Conservation (phyloP, 805 yeast genomes). For the Teunomyces tritomae region DNA sequence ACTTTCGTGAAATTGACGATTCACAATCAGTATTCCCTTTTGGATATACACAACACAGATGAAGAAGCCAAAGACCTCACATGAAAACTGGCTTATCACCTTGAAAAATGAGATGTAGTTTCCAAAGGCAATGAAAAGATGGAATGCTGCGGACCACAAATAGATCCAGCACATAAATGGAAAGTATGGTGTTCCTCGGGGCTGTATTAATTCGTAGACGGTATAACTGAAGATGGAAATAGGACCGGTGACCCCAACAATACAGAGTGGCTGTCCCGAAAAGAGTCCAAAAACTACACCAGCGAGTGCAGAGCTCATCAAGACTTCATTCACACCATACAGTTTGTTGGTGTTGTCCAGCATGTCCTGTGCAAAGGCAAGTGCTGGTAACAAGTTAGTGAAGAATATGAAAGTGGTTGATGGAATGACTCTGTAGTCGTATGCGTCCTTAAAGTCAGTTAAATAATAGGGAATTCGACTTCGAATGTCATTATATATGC, state of each 20-base stretch:
- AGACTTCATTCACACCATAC: constrained; percentile 89
- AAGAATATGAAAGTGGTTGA: constrained; percentile 79
- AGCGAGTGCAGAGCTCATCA: constrained; percentile 80
- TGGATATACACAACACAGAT: constrained; percentile 84
- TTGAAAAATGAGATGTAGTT: constrained; percentile 68
- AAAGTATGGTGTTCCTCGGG: constrained; percentile 59
- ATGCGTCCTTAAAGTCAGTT: constrained; percentile 81
- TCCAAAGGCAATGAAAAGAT: constrained; percentile 64
- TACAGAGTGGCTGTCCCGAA: constrained; percentile 88
- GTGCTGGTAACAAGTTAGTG: constrained; percentile 87
- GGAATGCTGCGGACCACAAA: constrained; percentile 85
- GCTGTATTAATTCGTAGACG: constrained; percentile 66
- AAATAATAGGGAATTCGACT: constrained; percentile 61
- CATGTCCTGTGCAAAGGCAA: constrained; percentile 97
- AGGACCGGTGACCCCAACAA: constrained; percentile 98
- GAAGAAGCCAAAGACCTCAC: constrained; percentile 91
- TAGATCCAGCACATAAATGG: constrained; percentile 96
- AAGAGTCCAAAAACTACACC: constrained; percentile 85
- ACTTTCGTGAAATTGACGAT: constrained; percentile 58
- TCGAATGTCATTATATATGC: constrained; percentile 52
- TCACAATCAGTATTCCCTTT: constrained; percentile 82
- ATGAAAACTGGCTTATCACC: constrained; percentile 76
- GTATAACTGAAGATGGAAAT: constrained; percentile 90
- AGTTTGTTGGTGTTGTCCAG: constrained; percentile 84
- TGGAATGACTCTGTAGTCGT: constrained; percentile 85